phyloP scores from a whole-genome alignment of 495 filamentous ascomycete genomes.

The Tuber melanosporum region DNA sequence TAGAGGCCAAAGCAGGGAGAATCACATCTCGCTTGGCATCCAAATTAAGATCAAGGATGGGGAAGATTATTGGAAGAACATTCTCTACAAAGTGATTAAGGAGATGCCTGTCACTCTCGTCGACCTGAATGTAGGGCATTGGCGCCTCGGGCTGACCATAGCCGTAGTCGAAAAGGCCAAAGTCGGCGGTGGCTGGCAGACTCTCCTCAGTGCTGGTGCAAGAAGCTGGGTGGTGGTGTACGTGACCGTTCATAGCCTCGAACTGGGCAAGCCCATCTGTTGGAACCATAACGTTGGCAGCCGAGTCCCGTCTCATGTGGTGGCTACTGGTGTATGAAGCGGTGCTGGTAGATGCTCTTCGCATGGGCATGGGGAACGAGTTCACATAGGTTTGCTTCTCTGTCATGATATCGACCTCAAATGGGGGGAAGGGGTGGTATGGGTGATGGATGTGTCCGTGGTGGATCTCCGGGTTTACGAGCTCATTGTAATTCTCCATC shows the following conservation, averaged over 20 bases:
- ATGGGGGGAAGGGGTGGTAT: conserved; percentile 59
- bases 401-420: conserved; percentile 93
- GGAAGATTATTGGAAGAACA: conserved; percentile 83
- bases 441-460: conserved; percentile 46
- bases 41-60: conserved; percentile 80
- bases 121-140: conserved; percentile 59
- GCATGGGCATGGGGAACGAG: conserved; percentile 58
- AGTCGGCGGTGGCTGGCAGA: conserved; percentile 40
- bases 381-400: conserved; percentile 83
- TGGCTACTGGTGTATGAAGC: conserved; percentile 36
- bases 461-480: conserved; percentile 51
- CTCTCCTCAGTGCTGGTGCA: conserved; percentile 27
- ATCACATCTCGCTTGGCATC: conserved; percentile 70
- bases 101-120: conserved; percentile 77
- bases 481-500: conserved; percentile 46
- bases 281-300: conserved; percentile 22
- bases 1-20: conserved; percentile 74
- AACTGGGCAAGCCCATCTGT: conserved; percentile 24
- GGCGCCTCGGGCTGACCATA: conserved; percentile 59
- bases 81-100: conserved; percentile 88
- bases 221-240: conserved; percentile 17
- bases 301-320: conserved; percentile 33
- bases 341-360: conserved; percentile 35
- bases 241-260: conserved; percentile 18
- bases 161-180: conserved; percentile 69